Evolutionary conservation across 768 basidiomycete genomes (phyloP).

Genomic region (Cyclocybe cylindracea): DNA sequence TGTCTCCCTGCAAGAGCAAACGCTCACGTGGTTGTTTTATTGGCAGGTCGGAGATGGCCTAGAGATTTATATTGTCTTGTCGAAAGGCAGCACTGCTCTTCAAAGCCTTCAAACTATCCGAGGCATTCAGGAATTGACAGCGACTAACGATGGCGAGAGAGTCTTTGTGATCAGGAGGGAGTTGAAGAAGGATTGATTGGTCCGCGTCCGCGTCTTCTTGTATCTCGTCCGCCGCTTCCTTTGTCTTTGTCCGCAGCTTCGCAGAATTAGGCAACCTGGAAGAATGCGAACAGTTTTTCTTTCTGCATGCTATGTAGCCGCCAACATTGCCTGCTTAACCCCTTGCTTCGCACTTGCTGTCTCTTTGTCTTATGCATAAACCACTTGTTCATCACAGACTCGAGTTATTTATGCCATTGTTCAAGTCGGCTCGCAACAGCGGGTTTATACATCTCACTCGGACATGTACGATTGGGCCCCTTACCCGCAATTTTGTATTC

Average conservation of each 20-base stretch:
- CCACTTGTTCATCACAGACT: too few species aligned
- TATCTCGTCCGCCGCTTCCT: constrained; percentile 15
- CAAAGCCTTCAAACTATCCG: constrained; percentile 57
- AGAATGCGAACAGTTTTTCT: constrained; percentile 7
- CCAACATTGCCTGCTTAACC: background rate
- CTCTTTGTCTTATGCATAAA: too few species aligned
- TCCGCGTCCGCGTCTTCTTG: constrained; percentile 13
- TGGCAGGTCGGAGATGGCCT: constrained; percentile 90
- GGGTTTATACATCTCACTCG: too few species aligned
- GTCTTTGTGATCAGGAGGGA: constrained; percentile 77
- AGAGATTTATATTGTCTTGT: constrained; percentile 86
- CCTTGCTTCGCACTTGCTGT: background rate
- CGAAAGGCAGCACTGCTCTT: constrained; percentile 57
- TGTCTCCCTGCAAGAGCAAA: constrained; percentile 1
- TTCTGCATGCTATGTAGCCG: background rate
- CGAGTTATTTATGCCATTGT: too few species aligned
- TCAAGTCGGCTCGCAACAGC: too few species aligned
- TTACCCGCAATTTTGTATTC: too few species aligned
- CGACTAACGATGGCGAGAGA: constrained; percentile 65
- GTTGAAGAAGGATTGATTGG: constrained; percentile 75
- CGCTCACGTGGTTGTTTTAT: constrained; percentile 10
- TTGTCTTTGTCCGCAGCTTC: constrained; percentile 18
- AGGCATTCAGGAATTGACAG: constrained; percentile 65
- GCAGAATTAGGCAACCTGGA: constrained; percentile 21
- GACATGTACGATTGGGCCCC: too few species aligned